Evolutionary conservation across 148 eudicot species (phyloP), one percentile per base, ranked within the genome.

Genomic region (Limonium bicolor): DNA sequence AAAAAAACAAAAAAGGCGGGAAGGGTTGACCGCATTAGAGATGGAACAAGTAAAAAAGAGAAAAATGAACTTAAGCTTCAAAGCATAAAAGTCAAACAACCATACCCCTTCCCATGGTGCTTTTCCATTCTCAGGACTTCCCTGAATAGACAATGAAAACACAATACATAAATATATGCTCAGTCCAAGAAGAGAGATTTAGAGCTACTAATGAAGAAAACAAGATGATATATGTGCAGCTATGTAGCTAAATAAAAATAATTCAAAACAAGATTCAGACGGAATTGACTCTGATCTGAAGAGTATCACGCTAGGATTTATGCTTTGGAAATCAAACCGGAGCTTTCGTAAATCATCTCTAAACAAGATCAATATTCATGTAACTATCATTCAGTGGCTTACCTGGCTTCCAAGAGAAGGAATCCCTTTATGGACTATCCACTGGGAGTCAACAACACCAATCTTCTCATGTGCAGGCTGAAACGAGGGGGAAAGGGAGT

Each of bases 401-500:
- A 73, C 79, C 67, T 65, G 74, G 46, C 31, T 73, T 30, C 74
- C 79, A 29, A 73, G 67, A 27, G 79, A 64, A 41, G 79, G 79
- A 31, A 73, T 45, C 14, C 50, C 48, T 73, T 73, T 74, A 65
- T 73, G 79, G 25, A 73, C 53, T 25, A 73, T 62, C 79, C 79
- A 73, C 51, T 73, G 71, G 5, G 79, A 50, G 40, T 73, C 79
- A n/a, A 73, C 71, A 26, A 73, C 79, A 37, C 79, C 79, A 51
- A 73, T 68, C 45, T 73, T 73, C 53, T 73, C 74, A 61, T 73
- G 79, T 22, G 79, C 71, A 46, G 79, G 79, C 79, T 73, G 60
- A 44, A 55, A 16, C 27, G 16, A 13, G 30, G 51, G 6, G n/a
- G 2, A 41, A 14, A 36, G 20, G 46, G 9, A 11, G 23, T 6